Base-by-base conservation (phyloP, 768 basidiomycete genomes). In the Lentinula sp. region DNA sequence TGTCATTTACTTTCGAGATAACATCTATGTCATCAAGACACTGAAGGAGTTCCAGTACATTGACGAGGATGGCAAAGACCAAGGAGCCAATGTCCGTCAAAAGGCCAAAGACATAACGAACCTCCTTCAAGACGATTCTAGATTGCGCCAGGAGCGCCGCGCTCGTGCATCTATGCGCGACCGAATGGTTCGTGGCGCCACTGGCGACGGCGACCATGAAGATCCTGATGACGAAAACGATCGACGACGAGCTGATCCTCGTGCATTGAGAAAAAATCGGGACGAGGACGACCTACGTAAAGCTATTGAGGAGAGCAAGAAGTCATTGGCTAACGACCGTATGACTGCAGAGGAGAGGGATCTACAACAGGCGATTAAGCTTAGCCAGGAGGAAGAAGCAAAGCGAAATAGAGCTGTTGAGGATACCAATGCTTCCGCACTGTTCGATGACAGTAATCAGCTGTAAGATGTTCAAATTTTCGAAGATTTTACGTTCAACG, bases 91-190 rank as follows among this genome's bases (percentile, higher is more conserved):
- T 73, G 93, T 95, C 15, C 85, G 93, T 23, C 93, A 95, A 72
- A 95, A 96, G 75, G 97, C 97, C 11, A 98, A 99, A 71, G 97
- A 98, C 66, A 98, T 99, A 73, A 95, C 94, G 39, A 95, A 94
- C 69, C 84, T 98, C 11, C 81, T 99, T 31, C 81, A 84, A 71
- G 97, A 99, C 70, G 87, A 96, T 59, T 74, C 78, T 2, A 86
- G 97, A 8, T 81, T 99, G 51, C 83, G 93, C 10, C 86, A 91
- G 64, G 95, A 96, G 71, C 84, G 97, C 35, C 82, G 87, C 15
- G 82, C 85, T 43, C 81, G 95, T 23, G 94, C 95, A 3, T 80
- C 82, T 55, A 98, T 99, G 97, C 86, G 94, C 35, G 94, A 98
- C 77, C 85, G 96, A 28, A 94, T 99, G 94, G 79, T 91, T 59